These are phyloP conservation scores for Candida andamanensis DNA, from an alignment of 805 yeast species.

Conservation along the genomic window DNA sequence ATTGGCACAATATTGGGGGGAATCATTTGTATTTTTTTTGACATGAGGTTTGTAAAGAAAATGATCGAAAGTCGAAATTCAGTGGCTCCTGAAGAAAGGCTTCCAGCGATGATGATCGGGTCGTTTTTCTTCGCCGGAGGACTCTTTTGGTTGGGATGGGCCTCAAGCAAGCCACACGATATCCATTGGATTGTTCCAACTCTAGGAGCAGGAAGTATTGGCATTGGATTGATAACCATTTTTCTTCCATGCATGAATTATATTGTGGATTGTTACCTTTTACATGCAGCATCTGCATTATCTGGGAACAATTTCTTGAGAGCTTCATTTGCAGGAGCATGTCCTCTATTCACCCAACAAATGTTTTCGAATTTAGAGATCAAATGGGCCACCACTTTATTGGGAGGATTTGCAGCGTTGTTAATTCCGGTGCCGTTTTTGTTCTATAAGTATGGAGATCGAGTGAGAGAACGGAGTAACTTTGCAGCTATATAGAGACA, in stretches of 20 bases:
- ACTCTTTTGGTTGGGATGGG: slow-evolving; percentile 80
- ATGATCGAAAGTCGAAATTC: slow-evolving; percentile 47
- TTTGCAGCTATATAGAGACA: too few species aligned
- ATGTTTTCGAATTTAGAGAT: slow-evolving; percentile 46
- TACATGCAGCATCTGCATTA: slow-evolving; percentile 54
- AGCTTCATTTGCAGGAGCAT: slow-evolving; percentile 51
- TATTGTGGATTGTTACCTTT: slow-evolving; percentile 51
- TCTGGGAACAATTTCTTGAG: slow-evolving; percentile 55
- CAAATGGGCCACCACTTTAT: slow-evolving; percentile 48
- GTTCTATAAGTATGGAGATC: slow-evolving; percentile 45
- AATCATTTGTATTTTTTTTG: slow-evolving; percentile 45
- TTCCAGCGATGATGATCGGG: slow-evolving; percentile 71
- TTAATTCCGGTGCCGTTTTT: slow-evolving; percentile 53
- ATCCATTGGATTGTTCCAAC: slow-evolving; percentile 70
- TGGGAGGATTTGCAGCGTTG: slow-evolving; percentile 47
- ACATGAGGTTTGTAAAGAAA: slow-evolving; percentile 44
- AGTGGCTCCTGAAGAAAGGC: slow-evolving; percentile 71
- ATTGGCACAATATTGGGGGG: slow-evolving; percentile 63
- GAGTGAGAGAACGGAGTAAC: slow-evolving; percentile 10
- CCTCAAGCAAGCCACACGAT: slow-evolving; percentile 63
- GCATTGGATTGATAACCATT: slow-evolving; percentile 45
- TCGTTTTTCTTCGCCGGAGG: slow-evolving; percentile 70
- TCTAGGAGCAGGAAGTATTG: slow-evolving; percentile 35
- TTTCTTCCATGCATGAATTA: slow-evolving; percentile 57
- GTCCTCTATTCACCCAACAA: slow-evolving; percentile 51